These are phyloP conservation scores for Alternaria brassicicola DNA, from an alignment of 2,329 filamentous ascomycete genomes.

Conservation along the genomic window DNA sequence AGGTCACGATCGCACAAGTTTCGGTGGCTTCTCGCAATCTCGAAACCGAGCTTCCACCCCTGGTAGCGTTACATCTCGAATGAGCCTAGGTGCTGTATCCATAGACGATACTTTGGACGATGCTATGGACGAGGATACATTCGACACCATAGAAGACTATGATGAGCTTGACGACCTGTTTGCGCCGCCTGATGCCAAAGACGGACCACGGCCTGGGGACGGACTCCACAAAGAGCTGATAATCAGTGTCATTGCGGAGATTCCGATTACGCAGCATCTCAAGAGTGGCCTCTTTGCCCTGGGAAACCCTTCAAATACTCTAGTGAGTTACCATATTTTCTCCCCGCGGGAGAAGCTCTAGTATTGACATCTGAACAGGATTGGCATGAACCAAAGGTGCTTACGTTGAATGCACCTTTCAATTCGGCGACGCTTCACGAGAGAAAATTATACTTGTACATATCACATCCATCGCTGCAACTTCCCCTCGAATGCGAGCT, in stretches of 20 bases:
- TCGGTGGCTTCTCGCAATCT: conserved; percentile 51
- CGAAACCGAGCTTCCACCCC: conserved; percentile 63
- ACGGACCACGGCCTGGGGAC: conserved; percentile 42
- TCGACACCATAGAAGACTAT: conserved; percentile 48
- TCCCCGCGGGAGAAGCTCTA: too few species aligned
- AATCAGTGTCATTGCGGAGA: conserved; percentile 45
- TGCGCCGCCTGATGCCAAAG: conserved; percentile 36
- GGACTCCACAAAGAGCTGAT: conserved; percentile 50
- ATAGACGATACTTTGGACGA: conserved; percentile 49
- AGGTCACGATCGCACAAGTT: conserved; percentile 69
- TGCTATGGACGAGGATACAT: conserved; percentile 48
- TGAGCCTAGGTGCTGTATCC: conserved; percentile 47
- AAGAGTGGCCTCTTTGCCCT: conserved; percentile 37
- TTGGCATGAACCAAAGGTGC: conserved; percentile 31
- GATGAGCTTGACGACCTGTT: conserved; percentile 50
- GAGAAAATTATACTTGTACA: conserved; percentile 47
- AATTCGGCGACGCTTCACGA: conserved; percentile 47
- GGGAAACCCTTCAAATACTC: conserved; percentile 18
- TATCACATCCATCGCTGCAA: conserved; percentile 41
- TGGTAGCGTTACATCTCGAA: conserved; percentile 51
- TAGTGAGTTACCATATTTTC: conserved; percentile 25
- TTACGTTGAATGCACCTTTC: conserved; percentile 42
- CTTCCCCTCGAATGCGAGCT: conserved; percentile 47
- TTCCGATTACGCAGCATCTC: conserved; percentile 39
- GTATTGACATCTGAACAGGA: conserved; percentile 3